Base-by-base conservation (phyloP, 164 flowering plant species). In the Piper betle region DNA sequence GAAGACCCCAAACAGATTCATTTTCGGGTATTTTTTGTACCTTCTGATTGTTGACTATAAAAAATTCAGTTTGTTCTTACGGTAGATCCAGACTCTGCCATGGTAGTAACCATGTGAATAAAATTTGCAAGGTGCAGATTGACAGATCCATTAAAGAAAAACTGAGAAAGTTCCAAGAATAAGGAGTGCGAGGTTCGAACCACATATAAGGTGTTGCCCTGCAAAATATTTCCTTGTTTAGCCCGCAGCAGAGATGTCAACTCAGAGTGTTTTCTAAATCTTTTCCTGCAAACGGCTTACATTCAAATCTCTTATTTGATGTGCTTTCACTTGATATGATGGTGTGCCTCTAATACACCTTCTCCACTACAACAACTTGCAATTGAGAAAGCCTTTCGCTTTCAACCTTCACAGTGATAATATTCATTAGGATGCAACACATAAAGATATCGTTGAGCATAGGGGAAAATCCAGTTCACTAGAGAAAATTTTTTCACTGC, bases 401-500 rank as follows among this genome's bases (percentile, higher is more conserved):
- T 56, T 74, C 78, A 52, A 79, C 71, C 56, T 75, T 75, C 79
- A 54, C 84, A 71, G 43, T 78, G 77, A 58, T 25, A 25, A 72
- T 90, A 93, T 62, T 65, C 72, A 53, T 80, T 79, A 25, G 83
- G 81, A 67, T 86, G 91, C 20, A 68, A 10, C 59, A 71, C 68
- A 67, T 65, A 75, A 18, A 90, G 62, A 67, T 90, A 93, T 33
- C 96, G 91, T 62, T 93, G 99, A 46, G 95, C 96, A 75, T 77
- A 93, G 55, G 99, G 99, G 69, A 93, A 88, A 72, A 80, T 78
- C 97, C 96, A 88, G 62, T 80, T 69, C 50, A 93, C 77, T 70
- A 93, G 58, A 50, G 83, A 73, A 62, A 75, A 64, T 74, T 78
- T n/a, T 84, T 13, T 71, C 73, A 58, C 75, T 69, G 38, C 62